Base-by-base conservation (phyloP, 1,284 basidiomycete genomes). In the Ceratobasidium papillatum region DNA sequence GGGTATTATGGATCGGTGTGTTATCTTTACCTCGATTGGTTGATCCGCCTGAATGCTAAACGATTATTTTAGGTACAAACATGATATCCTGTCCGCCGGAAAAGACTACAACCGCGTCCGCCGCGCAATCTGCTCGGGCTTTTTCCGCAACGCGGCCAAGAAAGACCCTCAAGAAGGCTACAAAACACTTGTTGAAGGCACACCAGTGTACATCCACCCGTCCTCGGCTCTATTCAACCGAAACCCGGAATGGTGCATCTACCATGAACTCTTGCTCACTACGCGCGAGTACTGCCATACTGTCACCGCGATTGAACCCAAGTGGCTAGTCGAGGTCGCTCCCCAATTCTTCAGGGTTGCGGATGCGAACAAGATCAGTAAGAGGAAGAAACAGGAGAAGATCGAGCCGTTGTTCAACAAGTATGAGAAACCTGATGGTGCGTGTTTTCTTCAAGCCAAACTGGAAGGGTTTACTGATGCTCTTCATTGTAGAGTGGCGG, bases 281-380 rank as follows among this genome's bases (percentile, higher is more conserved):
- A 90, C 90, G 56, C 87, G 91, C 77, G 96, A 98, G 83, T 99
- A 99, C 82, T 98, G 96, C 86, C 94, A 96, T 81, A 96, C 96
- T 79, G 95, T 96, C 34, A 98, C 95, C 0, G 94, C 95, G 0
- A 91, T 99, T 76, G 98, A 99, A 81, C 96, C 98, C 1, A 98
- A 98, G 83, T 99, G 98, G 98, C 88, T 99, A 17, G 94, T 97
- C 7, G 97, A 99, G 81, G 96, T 98, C 27, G 97, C 98, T 12
- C 97, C 97, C 8, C 93, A 94, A 74, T 99, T 98, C 88, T 99
- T 99, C 91, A 93, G 94, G 82, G 93, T 98, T 56, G 96, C 97
- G 1, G 96, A 99, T 82, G 92, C 90, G 65, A 93, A 95, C 84
- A 96, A 96, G 83, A 97, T 99, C 83, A 96, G 94, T 80, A 98